A percentile compares a stretch with the other conserved stretches of the same genome.
phyloP scores from a whole-genome alignment of 2,329 filamentous ascomycete species.

The Trichothecium sympodiale region DNA sequence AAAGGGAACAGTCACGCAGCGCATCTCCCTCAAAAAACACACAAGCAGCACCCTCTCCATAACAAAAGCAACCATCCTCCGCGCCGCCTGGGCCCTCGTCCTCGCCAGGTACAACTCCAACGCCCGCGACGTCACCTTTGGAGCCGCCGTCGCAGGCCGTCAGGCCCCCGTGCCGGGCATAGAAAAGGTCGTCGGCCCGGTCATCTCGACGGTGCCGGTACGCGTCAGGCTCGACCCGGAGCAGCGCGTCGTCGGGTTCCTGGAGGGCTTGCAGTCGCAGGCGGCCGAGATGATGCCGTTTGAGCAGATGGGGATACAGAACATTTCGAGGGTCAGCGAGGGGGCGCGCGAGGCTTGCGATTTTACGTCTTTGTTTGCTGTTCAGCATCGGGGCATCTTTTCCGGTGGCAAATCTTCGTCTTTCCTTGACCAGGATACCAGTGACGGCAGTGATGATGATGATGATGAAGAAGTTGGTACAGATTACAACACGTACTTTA shows the following conservation, averaged over 20 bases:
- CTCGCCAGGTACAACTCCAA: slow-evolving; percentile 19
- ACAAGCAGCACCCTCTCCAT: no score
- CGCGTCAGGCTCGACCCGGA: slow-evolving; percentile 14
- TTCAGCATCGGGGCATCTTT: no score
- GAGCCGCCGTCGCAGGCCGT: slow-evolving; percentile 12
- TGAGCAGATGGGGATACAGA: slow-evolving; percentile 9
- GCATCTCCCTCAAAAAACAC: no score
- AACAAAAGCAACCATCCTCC: no score
- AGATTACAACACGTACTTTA: no score
- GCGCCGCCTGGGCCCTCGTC: no score
- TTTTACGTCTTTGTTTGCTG: slow-evolving; percentile 6
- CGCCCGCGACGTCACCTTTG: slow-evolving; percentile 18
- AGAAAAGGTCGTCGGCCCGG: slow-evolving; percentile 14
- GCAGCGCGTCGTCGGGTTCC: slow-evolving; percentile 21
- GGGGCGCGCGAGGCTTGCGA: slow-evolving; percentile 3
- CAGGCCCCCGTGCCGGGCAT: slow-evolving; percentile 12
- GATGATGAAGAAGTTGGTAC: no score
- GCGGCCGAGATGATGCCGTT: slow-evolving; percentile 5
- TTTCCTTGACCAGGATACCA: no score
- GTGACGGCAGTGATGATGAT: no score
- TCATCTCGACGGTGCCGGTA: slow-evolving; percentile 15
- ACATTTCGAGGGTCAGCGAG: slow-evolving; percentile 4
- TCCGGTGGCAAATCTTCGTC: no score
- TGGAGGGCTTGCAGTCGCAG: slow-evolving; percentile 19
- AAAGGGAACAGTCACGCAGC: no score